Evolutionary conservation across 495 filamentous ascomycete genomes (phyloP).

Genomic region (Peziza echinospora): DNA sequence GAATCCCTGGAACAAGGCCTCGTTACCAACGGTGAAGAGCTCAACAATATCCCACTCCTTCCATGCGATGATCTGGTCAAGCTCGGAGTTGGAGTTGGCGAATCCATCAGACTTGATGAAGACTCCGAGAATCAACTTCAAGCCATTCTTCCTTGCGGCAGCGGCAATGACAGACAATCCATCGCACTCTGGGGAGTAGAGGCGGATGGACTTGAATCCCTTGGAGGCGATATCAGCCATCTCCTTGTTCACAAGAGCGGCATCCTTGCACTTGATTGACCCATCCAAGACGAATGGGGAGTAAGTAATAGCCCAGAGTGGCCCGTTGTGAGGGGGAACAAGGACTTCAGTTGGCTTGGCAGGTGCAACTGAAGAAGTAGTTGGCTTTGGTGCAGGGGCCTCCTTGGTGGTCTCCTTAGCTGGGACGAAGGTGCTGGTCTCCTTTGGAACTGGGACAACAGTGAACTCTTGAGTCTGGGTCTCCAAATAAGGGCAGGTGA

Average conservation of each 20-base stretch:
- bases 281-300: conserved; percentile 44
- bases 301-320: conserved; percentile 78
- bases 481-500: conserved; percentile 43
- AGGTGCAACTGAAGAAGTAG: not conserved
- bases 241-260: conserved; percentile 37
- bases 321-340: conserved; percentile 12
- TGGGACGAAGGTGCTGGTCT: conserved; percentile 10
- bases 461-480: conserved; percentile 23
- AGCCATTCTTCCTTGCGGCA: conserved; percentile 35
- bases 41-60: conserved; percentile 51
- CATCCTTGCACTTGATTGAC: conserved; percentile 39
- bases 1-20: conserved; percentile 55
- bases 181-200: conserved; percentile 84
- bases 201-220: conserved; percentile 62
- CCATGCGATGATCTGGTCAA: conserved; percentile 50
- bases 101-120: conserved; percentile 48
- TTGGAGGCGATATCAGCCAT: conserved; percentile 43
- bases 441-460: conserved; percentile 10
- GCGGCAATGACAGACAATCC: conserved; percentile 51
- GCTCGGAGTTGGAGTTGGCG: conserved; percentile 29
- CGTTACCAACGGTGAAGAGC: conserved; percentile 74
- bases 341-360: conserved; percentile 7
- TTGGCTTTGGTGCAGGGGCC: not conserved
- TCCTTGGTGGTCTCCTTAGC: conserved; percentile 11
- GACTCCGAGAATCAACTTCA: conserved; percentile 70